Evolutionary conservation across 805 yeast genomes (phyloP).

Genomic region (Tetrapisispora nanseiensis): DNA sequence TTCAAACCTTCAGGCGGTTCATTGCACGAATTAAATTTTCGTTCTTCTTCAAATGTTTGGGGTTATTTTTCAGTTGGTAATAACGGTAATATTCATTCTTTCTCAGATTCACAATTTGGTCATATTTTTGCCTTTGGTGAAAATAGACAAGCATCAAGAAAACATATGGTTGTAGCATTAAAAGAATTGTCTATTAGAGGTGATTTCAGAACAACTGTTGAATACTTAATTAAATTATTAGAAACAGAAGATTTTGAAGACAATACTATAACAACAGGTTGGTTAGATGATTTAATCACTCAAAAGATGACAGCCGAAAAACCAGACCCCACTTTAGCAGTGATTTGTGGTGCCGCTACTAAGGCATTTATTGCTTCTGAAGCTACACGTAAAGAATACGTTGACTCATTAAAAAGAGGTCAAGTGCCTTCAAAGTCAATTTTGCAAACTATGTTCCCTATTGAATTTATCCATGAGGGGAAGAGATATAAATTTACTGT

Average conservation of each 20-base stretch:
- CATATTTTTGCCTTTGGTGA: conserved; percentile 99
- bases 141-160: conserved; percentile 94
- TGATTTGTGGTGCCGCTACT: conserved; percentile 96
- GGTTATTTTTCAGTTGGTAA: conserved; percentile 97
- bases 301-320: conserved; percentile 93
- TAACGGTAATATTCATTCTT: conserved; percentile 94
- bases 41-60: conserved; percentile 98
- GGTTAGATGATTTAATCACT: conserved; percentile 94
- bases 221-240: conserved; percentile 84
- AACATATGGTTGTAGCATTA: conserved; percentile 97
- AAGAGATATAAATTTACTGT: conserved; percentile 89
- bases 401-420: conserved; percentile 79
- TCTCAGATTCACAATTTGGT: conserved; percentile 97
- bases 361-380: conserved; percentile 78
- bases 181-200: conserved; percentile 96
- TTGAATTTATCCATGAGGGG: conserved; percentile 94
- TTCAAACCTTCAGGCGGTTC: conserved; percentile 98
- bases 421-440: conserved; percentile 81
- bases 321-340: conserved; percentile 86
- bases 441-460: conserved; percentile 79
- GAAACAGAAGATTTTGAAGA: conserved; percentile 96
- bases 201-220: conserved; percentile 97
- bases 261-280: conserved; percentile 95
- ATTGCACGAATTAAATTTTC: conserved; percentile 88
- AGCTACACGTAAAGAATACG: conserved; percentile 58